Evolutionary conservation across 495 filamentous ascomycete genomes (phyloP).

Genomic region (Talaromyces borbonicus): DNA sequence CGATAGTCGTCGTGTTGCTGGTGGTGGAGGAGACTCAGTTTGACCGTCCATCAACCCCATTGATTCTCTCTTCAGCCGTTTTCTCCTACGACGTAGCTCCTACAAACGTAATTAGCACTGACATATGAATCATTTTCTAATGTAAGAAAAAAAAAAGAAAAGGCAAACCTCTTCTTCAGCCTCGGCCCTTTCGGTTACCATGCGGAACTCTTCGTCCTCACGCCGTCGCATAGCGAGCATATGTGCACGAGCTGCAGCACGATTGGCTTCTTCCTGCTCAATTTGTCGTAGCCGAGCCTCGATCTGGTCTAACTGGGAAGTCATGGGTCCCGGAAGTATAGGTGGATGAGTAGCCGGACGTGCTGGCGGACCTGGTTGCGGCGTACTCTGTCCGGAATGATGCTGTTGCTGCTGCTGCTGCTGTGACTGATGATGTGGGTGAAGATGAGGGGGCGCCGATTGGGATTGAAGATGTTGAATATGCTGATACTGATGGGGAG

Average conservation of each 20-base stretch:
- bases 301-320: slow-evolving; percentile 31
- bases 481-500: neutral
- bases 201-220: slow-evolving; percentile 40
- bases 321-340: neutral
- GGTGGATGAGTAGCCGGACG: slow-evolving; percentile 13
- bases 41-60: slow-evolving; percentile 29
- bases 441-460: slow-evolving; percentile 21
- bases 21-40: slow-evolving; percentile 34
- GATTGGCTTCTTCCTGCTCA: slow-evolving; percentile 38
- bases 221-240: slow-evolving; percentile 35
- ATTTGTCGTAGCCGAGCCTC: slow-evolving; percentile 35
- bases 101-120: no score
- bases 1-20: slow-evolving; percentile 34
- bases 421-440: slow-evolving; percentile 16
- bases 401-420: slow-evolving; percentile 22
- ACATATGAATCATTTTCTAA: no score
- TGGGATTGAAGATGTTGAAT: neutral
- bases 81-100: slow-evolving; percentile 39
- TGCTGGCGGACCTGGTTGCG: slow-evolving; percentile 13
- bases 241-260: slow-evolving; percentile 34
- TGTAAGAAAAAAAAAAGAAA: neutral
- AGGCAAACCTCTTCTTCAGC: slow-evolving; percentile 34
- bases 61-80: slow-evolving; percentile 37
- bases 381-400: slow-evolving; percentile 4
- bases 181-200: slow-evolving; percentile 38